Evolutionary conservation across 176 grass and related monocot genomes (phyloP), one percentile per base, ranked within the genome.

Genomic region (Triticum monococcum): DNA sequence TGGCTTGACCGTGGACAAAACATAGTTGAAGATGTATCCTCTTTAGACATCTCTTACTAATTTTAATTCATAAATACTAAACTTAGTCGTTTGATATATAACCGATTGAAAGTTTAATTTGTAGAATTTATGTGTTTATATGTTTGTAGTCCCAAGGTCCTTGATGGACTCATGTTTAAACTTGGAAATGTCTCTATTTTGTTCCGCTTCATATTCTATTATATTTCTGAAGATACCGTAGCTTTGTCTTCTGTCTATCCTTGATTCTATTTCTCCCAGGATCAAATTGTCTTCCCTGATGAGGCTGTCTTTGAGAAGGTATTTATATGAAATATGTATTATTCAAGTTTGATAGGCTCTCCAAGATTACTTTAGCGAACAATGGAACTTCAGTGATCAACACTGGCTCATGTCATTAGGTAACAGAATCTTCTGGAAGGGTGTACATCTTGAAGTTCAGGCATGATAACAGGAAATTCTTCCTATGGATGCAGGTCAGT

Each of bases 251-350:
- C 56, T 79, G 56, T 72, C 60, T 92, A 83, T 85, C 86, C 91
- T 93, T 95, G 83, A 95, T 88, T 84, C 75, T 38, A 75, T 78
- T 60, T 84, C 86, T 83, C 81, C 75, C 86, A 99, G 94, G 97
- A 96, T 88, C 94, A 96, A 82, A 96, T 99, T 48, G 18, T 99
- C 79, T 91, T 99, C 64, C 97, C 97, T 87, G 90, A 99, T 91
- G 97, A 99, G 89, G 92, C 97, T 62, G 82, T 94, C 77, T 99
- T 96, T 78, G 97, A 94, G 83, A 99, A 99, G 94, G 97, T 99
- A 88, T 74, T 45, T 24, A 73, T 48, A 63, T 26, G 24, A 16
- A 61, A 16, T 68, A 56, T 35, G 40, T 8, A 52, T 85, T 86
- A 46, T 46, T 46, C 12, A 46, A 77, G 2, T 80, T 84, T 82